Evolutionary conservation across 768 basidiomycete genomes (phyloP).

Genomic region (Rhodotorula kratochvilovae): DNA sequence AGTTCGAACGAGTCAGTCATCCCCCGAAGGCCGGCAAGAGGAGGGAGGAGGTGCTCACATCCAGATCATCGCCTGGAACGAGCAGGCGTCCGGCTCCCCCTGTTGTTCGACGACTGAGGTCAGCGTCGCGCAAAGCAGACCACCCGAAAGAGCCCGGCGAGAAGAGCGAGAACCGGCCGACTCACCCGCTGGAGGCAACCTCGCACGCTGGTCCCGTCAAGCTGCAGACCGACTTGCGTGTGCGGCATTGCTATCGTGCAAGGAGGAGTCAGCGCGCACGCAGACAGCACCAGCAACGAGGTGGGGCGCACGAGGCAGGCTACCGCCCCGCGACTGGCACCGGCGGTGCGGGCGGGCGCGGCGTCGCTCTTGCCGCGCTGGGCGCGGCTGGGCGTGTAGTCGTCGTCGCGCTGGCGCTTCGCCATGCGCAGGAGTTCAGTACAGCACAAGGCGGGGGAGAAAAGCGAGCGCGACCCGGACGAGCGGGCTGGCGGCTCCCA

Average conservation of each 20-base stretch:
- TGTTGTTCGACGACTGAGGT: not conserved
- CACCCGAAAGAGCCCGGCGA: not conserved
- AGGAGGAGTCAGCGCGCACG: not conserved
- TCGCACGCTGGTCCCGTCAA: slow-evolving; percentile 2
- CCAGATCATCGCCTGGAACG: slow-evolving; percentile 22
- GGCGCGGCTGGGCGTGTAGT: slow-evolving; percentile 3
- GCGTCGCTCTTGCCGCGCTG: not conserved
- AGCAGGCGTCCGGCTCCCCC: slow-evolving; percentile 18
- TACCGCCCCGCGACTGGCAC: not conserved
- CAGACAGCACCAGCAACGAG: not conserved
- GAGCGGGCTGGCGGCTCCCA: too few species aligned
- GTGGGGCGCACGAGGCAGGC: not conserved
- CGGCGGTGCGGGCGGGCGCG: too few species aligned
- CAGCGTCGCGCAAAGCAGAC: not conserved
- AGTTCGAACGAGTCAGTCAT: not conserved
- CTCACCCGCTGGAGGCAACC: slow-evolving; percentile 2
- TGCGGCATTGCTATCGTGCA: slow-evolving; percentile 11
- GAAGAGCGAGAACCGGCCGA: not conserved
- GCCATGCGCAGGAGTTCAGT: not conserved
- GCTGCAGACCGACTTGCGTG: not conserved
- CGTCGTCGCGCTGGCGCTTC: slow-evolving; percentile 1
- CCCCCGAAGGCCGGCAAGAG: too few species aligned
- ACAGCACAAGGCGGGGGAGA: too few species aligned
- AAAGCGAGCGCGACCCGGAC: too few species aligned
- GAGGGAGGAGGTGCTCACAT: not conserved